These are phyloP conservation scores for Lasiosphaeria ovina DNA, from an alignment of 495 filamentous ascomycete genomes.

Conservation along the genomic window DNA sequence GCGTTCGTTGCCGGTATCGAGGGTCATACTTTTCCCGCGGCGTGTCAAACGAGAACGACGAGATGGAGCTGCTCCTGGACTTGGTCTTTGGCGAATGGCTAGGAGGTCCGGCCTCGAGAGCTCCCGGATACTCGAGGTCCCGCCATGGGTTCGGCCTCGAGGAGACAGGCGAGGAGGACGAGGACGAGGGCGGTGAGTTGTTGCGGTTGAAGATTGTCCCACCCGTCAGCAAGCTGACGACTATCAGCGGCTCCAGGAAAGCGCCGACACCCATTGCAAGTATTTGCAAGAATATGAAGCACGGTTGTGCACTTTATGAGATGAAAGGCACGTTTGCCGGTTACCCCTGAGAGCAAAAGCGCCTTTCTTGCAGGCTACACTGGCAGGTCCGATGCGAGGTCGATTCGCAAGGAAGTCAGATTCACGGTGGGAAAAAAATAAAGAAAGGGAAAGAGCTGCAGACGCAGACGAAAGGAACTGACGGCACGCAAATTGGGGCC, in stretches of 20 bases:
- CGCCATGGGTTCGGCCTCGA: constrained; percentile 22
- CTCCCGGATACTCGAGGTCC: constrained; percentile 20
- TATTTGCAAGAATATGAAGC: not conserved
- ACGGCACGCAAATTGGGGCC: not conserved
- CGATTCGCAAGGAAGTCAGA: not conserved
- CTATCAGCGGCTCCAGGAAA: constrained; percentile 32
- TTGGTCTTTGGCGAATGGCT: not conserved
- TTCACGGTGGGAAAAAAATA: not conserved
- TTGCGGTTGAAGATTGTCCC: constrained; percentile 38
- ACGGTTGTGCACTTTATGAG: too few relatives aligned
- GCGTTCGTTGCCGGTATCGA: constrained; percentile 20
- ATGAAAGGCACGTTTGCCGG: too few relatives aligned
- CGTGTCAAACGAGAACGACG: not conserved
- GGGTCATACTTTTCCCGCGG: not conserved
- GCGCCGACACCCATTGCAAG: constrained; percentile 34
- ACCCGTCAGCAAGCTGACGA: constrained; percentile 31
- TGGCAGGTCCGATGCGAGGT: too few relatives aligned
- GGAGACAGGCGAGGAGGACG: constrained; percentile 4
- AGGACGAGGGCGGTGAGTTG: constrained; percentile 5
- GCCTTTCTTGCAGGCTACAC: too few relatives aligned
- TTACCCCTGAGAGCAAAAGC: too few relatives aligned
- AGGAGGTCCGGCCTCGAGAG: not conserved
- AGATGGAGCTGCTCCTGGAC: not conserved
- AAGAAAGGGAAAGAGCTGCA: not conserved
- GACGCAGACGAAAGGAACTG: not conserved